A percentile compares a stretch with the other conserved stretches of the same genome.
Conservation (phyloP, 2,329 filamentous ascomycete species). For the Neonectria ditissima region DNA sequence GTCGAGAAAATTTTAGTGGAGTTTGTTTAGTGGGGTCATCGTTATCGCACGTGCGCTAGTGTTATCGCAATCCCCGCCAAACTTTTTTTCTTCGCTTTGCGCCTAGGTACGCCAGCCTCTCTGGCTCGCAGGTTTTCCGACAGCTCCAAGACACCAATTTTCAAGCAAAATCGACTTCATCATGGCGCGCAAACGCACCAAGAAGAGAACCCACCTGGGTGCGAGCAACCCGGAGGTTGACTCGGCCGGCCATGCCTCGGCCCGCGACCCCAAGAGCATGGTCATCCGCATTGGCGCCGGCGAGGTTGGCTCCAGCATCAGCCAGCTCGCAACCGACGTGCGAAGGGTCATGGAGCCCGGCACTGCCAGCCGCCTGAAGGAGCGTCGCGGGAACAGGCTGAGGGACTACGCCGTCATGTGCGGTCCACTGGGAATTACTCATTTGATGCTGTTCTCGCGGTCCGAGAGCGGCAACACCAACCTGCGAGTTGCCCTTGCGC, state of each 20-base stretch:
- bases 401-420: constrained; percentile 97
- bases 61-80: constrained; percentile 51
- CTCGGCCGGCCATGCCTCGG: constrained; percentile 70
- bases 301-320: constrained; percentile 91
- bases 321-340: constrained; percentile 91
- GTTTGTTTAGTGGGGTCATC: constrained; percentile 17
- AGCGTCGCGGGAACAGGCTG: constrained; percentile 87
- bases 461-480: constrained; percentile 93
- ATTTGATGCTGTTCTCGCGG: constrained; percentile 92
- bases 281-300: constrained; percentile 96
- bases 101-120: constrained; percentile 36
- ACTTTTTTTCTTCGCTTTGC: constrained; percentile 50
- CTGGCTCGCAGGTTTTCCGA: constrained; percentile 23
- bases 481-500: constrained; percentile 86
- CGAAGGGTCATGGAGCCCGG: constrained; percentile 95
- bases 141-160: constrained; percentile 28
- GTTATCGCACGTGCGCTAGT: constrained; percentile 48
- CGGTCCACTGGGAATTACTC: constrained; percentile 91
- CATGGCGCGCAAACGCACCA: constrained; percentile 86
- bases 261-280: constrained; percentile 91
- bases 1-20: constrained; percentile 50
- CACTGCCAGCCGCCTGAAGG: constrained; percentile 89
- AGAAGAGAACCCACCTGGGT: constrained; percentile 88
- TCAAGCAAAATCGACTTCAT: constrained; percentile 35
- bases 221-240: constrained; percentile 70